A percentile compares a stretch with the other conserved stretches of the same genome.
phyloP scores from a whole-genome alignment of 768 basidiomycete species.

The Xerocomus spinulosus region DNA sequence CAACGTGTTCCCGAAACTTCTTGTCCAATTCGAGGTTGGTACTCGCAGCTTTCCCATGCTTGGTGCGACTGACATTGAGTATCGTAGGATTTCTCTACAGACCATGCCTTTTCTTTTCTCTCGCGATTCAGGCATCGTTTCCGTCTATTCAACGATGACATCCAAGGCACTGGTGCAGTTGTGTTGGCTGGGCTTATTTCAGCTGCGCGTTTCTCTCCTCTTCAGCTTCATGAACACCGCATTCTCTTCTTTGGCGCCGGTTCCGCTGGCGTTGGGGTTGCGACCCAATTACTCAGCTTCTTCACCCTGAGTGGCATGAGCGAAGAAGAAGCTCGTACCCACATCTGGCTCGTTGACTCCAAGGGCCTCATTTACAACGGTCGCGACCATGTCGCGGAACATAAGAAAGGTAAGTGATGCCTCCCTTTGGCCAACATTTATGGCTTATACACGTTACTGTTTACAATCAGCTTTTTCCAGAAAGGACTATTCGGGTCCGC shows the following conservation, averaged over 20 bases:
- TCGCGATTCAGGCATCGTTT: slow-evolving; percentile 70
- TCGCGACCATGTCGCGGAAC: slow-evolving; percentile 68
- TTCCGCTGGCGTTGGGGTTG: slow-evolving; percentile 89
- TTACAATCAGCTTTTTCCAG: slow-evolving; percentile 72
- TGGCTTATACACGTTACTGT: background rate
- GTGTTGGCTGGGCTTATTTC: slow-evolving; percentile 88
- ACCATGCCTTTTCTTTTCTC: slow-evolving; percentile 86
- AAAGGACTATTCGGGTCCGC: slow-evolving; percentile 70
- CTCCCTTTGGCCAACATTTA: background rate
- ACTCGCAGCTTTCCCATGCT: background rate
- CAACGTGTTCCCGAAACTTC: slow-evolving; percentile 67
- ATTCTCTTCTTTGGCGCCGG: slow-evolving; percentile 94
- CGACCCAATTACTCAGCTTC: slow-evolving; percentile 83
- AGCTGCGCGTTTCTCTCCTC: slow-evolving; percentile 71
- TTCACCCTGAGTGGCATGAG: slow-evolving; percentile 77
- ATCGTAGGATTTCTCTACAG: slow-evolving; percentile 80
- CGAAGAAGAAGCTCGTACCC: slow-evolving; percentile 67
- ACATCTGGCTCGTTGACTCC: slow-evolving; percentile 83
- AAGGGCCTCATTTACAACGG: slow-evolving; percentile 78
- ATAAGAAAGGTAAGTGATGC: slow-evolving; percentile 67
- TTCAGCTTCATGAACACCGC: slow-evolving; percentile 64
- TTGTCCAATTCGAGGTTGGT: slow-evolving; percentile 79
- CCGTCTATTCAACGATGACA: slow-evolving; percentile 86
- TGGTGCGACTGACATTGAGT: background rate
- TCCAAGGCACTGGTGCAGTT: slow-evolving; percentile 88